Evolutionary conservation across 2,329 filamentous ascomycete species (phyloP).

Genomic region (Aaosphaeria pasadenensis): DNA sequence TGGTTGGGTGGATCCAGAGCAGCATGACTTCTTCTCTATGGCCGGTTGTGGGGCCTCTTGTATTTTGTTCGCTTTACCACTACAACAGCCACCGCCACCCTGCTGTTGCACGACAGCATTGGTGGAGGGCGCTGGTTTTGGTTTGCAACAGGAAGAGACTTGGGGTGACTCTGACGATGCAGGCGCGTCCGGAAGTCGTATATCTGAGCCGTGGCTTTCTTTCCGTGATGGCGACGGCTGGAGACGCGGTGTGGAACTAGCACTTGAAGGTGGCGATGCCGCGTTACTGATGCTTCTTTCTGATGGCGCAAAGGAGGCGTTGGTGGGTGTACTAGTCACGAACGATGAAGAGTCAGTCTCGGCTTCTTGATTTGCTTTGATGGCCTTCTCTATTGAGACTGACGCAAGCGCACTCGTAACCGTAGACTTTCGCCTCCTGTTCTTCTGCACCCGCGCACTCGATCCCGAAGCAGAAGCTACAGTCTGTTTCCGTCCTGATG

Average conservation of each 20-base stretch:
- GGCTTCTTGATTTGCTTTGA: constrained; percentile 28
- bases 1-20: constrained; percentile 14
- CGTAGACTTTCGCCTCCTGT: constrained; percentile 23
- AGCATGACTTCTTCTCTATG: constrained; percentile 28
- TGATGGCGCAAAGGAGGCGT: constrained; percentile 10
- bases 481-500: constrained; percentile 26
- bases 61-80: constrained; percentile 14
- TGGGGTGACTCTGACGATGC: background rate
- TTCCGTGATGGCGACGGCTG: constrained; percentile 18
- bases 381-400: constrained; percentile 31
- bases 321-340: constrained; percentile 26
- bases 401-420: constrained; percentile 21
- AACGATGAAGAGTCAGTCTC: constrained; percentile 31
- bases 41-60: constrained; percentile 13
- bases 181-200: constrained; percentile 1
- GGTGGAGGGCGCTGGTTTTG: constrained; percentile 13
- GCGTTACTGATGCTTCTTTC: constrained; percentile 31
- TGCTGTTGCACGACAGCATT: constrained; percentile 5
- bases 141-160: constrained; percentile 30
- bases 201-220: constrained; percentile 10
- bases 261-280: constrained; percentile 32
- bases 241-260: constrained; percentile 36
- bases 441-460: constrained; percentile 32
- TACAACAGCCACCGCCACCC: constrained; percentile 25
- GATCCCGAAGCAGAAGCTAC: constrained; percentile 13